Percentiles rank a stretch among this genome's conserved stretches.
These are phyloP conservation scores for Strobilomyces dryophilus DNA, from an alignment of 768 basidiomycete genomes.

Conservation along the genomic window DNA sequence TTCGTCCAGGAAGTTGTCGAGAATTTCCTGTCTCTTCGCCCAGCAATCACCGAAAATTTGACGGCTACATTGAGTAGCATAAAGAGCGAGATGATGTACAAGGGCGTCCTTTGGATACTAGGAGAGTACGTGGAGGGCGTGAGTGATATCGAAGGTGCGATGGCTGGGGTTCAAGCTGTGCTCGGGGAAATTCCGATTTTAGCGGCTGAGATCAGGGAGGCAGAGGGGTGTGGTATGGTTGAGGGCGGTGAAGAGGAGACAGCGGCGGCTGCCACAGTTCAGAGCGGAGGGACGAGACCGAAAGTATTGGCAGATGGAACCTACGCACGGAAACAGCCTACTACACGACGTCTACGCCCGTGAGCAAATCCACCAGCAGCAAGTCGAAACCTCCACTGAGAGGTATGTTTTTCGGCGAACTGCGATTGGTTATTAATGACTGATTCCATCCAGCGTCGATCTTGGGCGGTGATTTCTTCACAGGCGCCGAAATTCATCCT, in stretches of 20 bases:
- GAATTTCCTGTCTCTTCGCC: conserved; percentile 87
- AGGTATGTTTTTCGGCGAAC: conserved; percentile 38
- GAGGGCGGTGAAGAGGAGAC: conserved; percentile 44
- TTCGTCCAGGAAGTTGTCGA: conserved; percentile 92
- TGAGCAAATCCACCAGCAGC: conserved; percentile 74
- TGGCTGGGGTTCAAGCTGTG: conserved; percentile 78
- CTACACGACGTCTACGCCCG: conserved; percentile 60
- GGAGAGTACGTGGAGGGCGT: conserved; percentile 84
- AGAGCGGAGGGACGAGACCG: conserved; percentile 49
- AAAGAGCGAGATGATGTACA: conserved; percentile 95
- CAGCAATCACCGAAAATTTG: conserved; percentile 81
- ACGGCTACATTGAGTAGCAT: conserved; percentile 77
- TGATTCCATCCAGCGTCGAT: conserved; percentile 58
- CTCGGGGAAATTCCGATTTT: conserved; percentile 97
- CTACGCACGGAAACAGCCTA: conserved; percentile 98
- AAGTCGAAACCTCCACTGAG: conserved; percentile 91
- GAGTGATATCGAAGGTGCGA: conserved; percentile 63
- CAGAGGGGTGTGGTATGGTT: conserved; percentile 47
- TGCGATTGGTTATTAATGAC: background rate
- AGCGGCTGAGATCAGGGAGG: conserved; percentile 82
- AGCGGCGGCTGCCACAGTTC: conserved; percentile 28
- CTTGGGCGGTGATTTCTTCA: conserved; percentile 96
- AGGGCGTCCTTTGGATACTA: conserved; percentile 96
- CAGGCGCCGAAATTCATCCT: conserved; percentile 91
- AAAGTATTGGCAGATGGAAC: conserved; percentile 94